Base-by-base conservation (phyloP, 169 alveolate species). In the Blepharisma undulans region DNA sequence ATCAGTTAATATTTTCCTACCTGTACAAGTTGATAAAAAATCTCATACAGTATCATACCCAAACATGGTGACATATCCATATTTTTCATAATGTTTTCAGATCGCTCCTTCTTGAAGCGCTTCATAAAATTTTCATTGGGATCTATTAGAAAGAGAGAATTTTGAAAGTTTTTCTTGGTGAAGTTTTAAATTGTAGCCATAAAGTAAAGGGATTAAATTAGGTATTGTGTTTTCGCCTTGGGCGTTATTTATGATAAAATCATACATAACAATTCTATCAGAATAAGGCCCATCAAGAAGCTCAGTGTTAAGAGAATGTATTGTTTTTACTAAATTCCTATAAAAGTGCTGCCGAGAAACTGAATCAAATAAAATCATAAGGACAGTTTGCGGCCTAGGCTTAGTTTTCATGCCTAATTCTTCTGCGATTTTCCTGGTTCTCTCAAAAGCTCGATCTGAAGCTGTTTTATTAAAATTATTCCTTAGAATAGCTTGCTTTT, bases 21-120 rank as follows among this genome's bases (percentile, higher is more conserved):
- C 89, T 22, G 76, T 82, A 22, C 71, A 25, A 7, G 33, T 25
- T 19, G 89, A 82, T 21, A 82, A 82, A 59, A 10, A 82, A 10
- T 82, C 89, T 33, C 89, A 82, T 48, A 82, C 89, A 10, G 89
- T 82, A 30, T 82, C 89, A 60, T 82, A 82, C 14, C 89, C 76
- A 82, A 82, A 82, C 89, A 82, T 82, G 1, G 89, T 82, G 48
- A 82, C 89, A 60, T 32, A 82, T n/a, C 89, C 89, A 21, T 22
- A 14, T 48, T 7, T 82, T n/a, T 82, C 76, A 30, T 36, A 82
- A 22, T 21, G 29, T 4, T 59, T 82, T 74, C 89, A 82, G 6
- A 82, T 82, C 8, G 89, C 89, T 21, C 36, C 36, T 82, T 82
- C 77, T 30, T 82, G 89, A 7, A 82, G 7, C 1, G 33, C 76